Evolutionary conservation across 2,329 filamentous ascomycete genomes (phyloP).

Genomic region (Penicillium paneum): DNA sequence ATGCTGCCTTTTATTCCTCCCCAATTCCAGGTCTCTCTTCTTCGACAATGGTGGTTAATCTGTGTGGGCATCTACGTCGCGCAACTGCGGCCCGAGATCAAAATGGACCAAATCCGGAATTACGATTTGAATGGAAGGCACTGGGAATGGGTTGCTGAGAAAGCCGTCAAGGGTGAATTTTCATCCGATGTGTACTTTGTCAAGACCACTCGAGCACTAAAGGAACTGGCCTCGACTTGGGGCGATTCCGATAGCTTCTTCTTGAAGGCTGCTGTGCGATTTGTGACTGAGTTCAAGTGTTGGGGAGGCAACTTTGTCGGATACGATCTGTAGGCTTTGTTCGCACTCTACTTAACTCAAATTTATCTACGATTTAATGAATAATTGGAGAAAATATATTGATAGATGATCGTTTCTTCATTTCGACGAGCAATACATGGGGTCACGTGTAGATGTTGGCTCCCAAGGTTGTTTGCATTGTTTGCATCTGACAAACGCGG

Average conservation of each 20-base stretch:
- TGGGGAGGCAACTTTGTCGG: slow-evolving; percentile 54
- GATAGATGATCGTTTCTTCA: not conserved
- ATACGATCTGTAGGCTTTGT: slow-evolving; percentile 1
- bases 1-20: slow-evolving; percentile 73
- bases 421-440: too few species aligned
- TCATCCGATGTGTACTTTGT: slow-evolving; percentile 78
- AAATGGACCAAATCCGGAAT: slow-evolving; percentile 60
- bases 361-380: not conserved
- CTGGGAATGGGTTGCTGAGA: slow-evolving; percentile 74
- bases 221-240: slow-evolving; percentile 40
- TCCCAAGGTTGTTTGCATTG: slow-evolving; percentile 2
- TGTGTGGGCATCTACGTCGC: slow-evolving; percentile 73
- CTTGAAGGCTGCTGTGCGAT: slow-evolving; percentile 51
- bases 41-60: slow-evolving; percentile 88
- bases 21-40: slow-evolving; percentile 67
- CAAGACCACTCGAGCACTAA: slow-evolving; percentile 67
- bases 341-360: not conserved
- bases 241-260: slow-evolving; percentile 45
- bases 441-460: not conserved
- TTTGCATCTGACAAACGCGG: slow-evolving; percentile 7
- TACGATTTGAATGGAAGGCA: slow-evolving; percentile 61
- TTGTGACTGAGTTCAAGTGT: slow-evolving; percentile 57
- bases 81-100: slow-evolving; percentile 69
- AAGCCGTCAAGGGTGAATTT: slow-evolving; percentile 66
- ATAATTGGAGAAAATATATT: not conserved